Evolutionary conservation across 495 filamentous ascomycete species (phyloP).

Genomic region (Talaromyces trachyspermus): DNA sequence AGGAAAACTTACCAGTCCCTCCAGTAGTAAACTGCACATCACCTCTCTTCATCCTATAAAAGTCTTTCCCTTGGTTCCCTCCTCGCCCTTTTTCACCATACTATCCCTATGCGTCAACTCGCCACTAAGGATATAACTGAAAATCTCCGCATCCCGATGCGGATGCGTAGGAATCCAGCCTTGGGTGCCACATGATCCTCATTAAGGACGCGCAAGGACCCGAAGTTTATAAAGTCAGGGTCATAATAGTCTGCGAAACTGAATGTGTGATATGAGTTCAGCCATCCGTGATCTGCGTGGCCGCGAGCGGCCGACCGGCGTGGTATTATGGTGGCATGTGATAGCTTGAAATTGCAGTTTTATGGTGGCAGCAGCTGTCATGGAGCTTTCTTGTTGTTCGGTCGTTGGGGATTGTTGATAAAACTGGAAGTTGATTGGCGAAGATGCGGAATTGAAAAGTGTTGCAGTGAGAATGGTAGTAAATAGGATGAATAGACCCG

Average conservation of each 20-base stretch:
- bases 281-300: conserved; percentile 73
- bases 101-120: conserved; percentile 76
- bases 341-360: conserved; percentile 42
- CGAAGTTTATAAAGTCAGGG: conserved; percentile 55
- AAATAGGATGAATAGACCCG: neutral
- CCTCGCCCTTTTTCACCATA: conserved; percentile 55
- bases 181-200: conserved; percentile 67
- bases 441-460: no score
- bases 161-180: conserved; percentile 71
- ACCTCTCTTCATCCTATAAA: conserved; percentile 65
- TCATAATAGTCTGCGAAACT: conserved; percentile 69
- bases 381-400: no score
- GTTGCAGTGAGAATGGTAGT: neutral
- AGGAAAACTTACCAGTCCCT: conserved; percentile 46
- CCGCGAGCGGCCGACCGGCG: conserved; percentile 57
- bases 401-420: neutral
- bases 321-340: conserved; percentile 55
- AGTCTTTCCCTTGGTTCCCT: conserved; percentile 45
- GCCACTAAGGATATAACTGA: conserved; percentile 70
- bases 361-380: conserved; percentile 5
- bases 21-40: conserved; percentile 81
- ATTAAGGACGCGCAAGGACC: conserved; percentile 69
- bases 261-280: conserved; percentile 81
- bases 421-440: neutral
- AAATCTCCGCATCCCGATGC: conserved; percentile 78